Evolutionary conservation across 2,329 filamentous ascomycete species (phyloP), one percentile per base, ranked within the genome.

Genomic region (Remersonia thermophila): DNA sequence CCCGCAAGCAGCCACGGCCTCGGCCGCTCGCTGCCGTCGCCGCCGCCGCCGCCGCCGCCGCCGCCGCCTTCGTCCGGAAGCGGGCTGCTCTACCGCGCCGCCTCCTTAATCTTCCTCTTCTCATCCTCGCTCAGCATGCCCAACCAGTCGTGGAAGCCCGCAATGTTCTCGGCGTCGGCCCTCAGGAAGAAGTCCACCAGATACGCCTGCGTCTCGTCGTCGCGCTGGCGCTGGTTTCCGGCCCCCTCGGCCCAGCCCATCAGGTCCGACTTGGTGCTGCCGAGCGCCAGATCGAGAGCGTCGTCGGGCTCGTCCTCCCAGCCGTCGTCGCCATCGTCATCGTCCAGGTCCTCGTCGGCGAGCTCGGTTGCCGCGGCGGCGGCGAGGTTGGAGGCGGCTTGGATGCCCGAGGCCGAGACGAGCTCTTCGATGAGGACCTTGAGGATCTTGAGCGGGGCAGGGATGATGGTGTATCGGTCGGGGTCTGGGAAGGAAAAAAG

Each of bases 341-440:
- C 77, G 16, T 80, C 77, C 36, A 77, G 80, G 20, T 75, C 67
- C 9, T 66, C 67, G 36, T 64, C 62, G 16, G 56, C 58, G 30
- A 71, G 66, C 20, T 74, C 68, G 3, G 69, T 70, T 5, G 71
- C 65, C 0, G 74, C 74, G 0, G 73, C 71, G 0, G 76, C 70
- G 1, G 76, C 78, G 0, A 74, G 73, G 2, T 74, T 72, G 1
- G 77, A 66, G 34, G 76, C 70, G 33, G 63, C 63, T 41, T 66
- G 61, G n/a, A 62, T 60, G 16, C 83, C 84, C 4, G 83, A 79
- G 2, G 86, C 84, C 0, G 83, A 85, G 5, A 83, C 67, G 3
- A 98, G 73, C 61, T 98, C 91, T 53, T 94, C 85, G 32, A 96
- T 80, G 7, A 98, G 73, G 3, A 96, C 80, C 65, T 98, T 98